A percentile compares a stretch with the other conserved stretches of the same genome.
Conservation (phyloP, 805 yeast genomes). For the Candida tallmaniae region DNA sequence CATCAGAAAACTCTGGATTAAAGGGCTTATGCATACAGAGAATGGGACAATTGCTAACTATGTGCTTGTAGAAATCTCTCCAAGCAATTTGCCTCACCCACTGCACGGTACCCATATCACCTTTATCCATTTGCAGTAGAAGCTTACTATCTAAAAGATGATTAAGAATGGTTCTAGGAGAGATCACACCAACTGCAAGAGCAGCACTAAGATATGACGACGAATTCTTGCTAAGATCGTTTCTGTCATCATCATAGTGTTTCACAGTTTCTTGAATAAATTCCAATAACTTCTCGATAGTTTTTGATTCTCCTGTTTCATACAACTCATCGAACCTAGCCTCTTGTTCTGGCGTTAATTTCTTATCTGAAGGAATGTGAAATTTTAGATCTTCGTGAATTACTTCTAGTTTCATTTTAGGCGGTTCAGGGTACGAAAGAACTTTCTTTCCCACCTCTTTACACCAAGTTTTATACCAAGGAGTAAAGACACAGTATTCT, state of each 20-base stretch:
- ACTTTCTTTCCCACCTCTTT: slow-evolving; percentile 18
- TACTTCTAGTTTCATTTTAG: neutral
- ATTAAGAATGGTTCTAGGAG: slow-evolving; percentile 36
- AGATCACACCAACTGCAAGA: slow-evolving; percentile 43
- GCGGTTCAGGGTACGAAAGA: slow-evolving; percentile 4
- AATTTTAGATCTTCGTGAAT: neutral
- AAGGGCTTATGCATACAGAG: slow-evolving; percentile 47
- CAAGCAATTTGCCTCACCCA: slow-evolving; percentile 55
- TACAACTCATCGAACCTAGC: slow-evolving; percentile 6
- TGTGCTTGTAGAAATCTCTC: slow-evolving; percentile 54
- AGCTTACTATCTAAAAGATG: slow-evolving; percentile 23
- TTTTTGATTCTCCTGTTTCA: slow-evolving; percentile 28
- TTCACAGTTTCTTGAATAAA: slow-evolving; percentile 21
- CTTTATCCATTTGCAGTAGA: slow-evolving; percentile 18
- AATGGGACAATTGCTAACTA: slow-evolving; percentile 47
- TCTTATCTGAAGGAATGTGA: slow-evolving; percentile 5
- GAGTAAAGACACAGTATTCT: slow-evolving; percentile 41
- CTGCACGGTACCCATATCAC: slow-evolving; percentile 33
- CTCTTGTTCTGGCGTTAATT: slow-evolving; percentile 3
- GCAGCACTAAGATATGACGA: slow-evolving; percentile 44
- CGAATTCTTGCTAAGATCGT: slow-evolving; percentile 23
- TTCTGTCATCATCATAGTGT: slow-evolving; percentile 29
- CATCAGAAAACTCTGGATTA: slow-evolving; percentile 36
- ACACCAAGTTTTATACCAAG: slow-evolving; percentile 40
- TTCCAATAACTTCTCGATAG: slow-evolving; percentile 16